Evolutionary conservation across 768 basidiomycete species (phyloP).

Genomic region (Goffeauzyma gilvescens): DNA sequence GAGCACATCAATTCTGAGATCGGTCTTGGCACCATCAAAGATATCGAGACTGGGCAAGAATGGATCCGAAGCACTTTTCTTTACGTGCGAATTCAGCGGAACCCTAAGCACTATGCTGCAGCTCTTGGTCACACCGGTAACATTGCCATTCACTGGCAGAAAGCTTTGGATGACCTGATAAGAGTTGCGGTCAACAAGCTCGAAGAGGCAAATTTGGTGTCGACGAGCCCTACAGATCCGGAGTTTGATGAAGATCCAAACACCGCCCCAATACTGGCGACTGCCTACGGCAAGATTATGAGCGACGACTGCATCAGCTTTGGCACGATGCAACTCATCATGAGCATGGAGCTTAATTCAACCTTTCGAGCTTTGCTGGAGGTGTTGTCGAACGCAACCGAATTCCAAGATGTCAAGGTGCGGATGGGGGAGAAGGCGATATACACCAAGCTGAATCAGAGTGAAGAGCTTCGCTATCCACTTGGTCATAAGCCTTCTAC

Average conservation of each 20-base stretch:
- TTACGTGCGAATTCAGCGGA: slow-evolving; percentile 64
- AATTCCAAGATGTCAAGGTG: slow-evolving; percentile 20
- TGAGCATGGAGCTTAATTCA: slow-evolving; percentile 10
- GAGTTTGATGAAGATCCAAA: too few species aligned
- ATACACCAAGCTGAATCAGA: slow-evolving; percentile 12
- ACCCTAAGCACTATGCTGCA: slow-evolving; percentile 57
- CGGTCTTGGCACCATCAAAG: slow-evolving; percentile 61
- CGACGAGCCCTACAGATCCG: neutral
- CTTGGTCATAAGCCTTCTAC: slow-evolving; percentile 19
- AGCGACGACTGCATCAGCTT: slow-evolving; percentile 4
- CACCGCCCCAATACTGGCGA: slow-evolving; percentile 2
- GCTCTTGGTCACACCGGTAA: slow-evolving; percentile 12
- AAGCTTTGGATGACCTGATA: slow-evolving; percentile 42
- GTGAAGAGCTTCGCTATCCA: slow-evolving; percentile 62
- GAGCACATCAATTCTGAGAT: slow-evolving; percentile 94
- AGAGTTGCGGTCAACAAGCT: slow-evolving; percentile 38
- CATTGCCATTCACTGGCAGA: slow-evolving; percentile 8
- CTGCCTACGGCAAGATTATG: slow-evolving; percentile 1
- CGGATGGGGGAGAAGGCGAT: slow-evolving; percentile 20
- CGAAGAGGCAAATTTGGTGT: slow-evolving; percentile 16
- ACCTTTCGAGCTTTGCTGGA: slow-evolving; percentile 12
- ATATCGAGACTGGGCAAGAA: slow-evolving; percentile 47
- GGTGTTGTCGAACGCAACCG: slow-evolving; percentile 13
- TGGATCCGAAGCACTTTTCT: slow-evolving; percentile 73
- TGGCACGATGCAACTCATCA: slow-evolving; percentile 13